A percentile compares a stretch with the other conserved stretches of the same genome.
phyloP scores from a whole-genome alignment of 192 early-diverging fungal genomes.

The Coemansia javaensis region DNA sequence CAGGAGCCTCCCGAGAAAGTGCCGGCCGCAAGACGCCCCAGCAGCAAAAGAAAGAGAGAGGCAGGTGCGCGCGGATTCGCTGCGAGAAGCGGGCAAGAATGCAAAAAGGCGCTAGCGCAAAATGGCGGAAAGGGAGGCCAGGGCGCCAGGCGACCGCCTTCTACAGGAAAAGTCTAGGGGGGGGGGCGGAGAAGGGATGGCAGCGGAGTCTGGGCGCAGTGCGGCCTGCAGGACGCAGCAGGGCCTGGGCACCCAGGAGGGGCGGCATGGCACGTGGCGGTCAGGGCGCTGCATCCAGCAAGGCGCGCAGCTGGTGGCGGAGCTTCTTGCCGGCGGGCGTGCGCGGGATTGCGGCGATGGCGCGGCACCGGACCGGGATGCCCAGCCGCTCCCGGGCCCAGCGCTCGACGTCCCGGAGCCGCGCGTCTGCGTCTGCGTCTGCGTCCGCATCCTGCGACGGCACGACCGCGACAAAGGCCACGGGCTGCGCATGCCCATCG shows the following conservation, averaged over 20 bases:
- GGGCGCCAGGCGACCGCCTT: too few species aligned
- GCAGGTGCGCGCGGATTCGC: not conserved
- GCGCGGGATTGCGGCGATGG: constrained; percentile 14
- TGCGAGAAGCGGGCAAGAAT: not conserved
- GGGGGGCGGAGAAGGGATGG: too few species aligned
- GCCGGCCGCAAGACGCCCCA: too few species aligned
- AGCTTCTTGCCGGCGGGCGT: constrained; percentile 27
- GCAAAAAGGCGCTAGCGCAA: constrained; percentile 4
- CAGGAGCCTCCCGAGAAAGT: too few species aligned
- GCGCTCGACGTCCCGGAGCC: constrained; percentile 6
- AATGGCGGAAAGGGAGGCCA: not conserved
- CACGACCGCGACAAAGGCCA: constrained; percentile 12
- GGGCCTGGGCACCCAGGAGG: too few species aligned
- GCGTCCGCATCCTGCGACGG: not conserved
- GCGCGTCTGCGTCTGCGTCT: too few species aligned
- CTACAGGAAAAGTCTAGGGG: too few species aligned
- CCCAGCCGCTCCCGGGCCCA: constrained; percentile 3
- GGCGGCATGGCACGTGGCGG: too few species aligned
- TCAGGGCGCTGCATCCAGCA: not conserved
- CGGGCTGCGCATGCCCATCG: constrained; percentile 3
- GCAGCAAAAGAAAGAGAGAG: not conserved
- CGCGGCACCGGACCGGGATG: constrained; percentile 9
- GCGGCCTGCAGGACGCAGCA: too few species aligned
- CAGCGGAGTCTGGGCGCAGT: too few species aligned
- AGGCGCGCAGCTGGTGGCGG: constrained; percentile 4